These are phyloP conservation scores for Multifurca ochricompacta DNA, from an alignment of 768 basidiomycete genomes.

Conservation along the genomic window DNA sequence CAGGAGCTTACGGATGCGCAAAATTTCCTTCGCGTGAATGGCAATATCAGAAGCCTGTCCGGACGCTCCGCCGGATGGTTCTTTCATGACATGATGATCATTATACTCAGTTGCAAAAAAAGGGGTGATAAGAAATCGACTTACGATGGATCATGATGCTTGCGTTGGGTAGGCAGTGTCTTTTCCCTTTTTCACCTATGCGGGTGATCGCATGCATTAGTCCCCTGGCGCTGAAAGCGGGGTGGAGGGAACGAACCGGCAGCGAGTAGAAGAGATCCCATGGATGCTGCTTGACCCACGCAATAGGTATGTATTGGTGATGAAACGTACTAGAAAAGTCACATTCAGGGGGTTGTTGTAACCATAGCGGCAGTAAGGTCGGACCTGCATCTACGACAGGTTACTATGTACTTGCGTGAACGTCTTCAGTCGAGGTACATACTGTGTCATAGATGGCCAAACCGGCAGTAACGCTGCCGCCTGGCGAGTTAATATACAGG, in stretches of 20 bases:
- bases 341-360: not conserved
- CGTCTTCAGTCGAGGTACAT: constrained; percentile 24
- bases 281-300: constrained; percentile 89
- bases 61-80: constrained; percentile 93
- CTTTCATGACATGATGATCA: constrained; percentile 33
- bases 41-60: constrained; percentile 96
- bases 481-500: constrained; percentile 94
- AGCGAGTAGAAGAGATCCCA: constrained; percentile 90
- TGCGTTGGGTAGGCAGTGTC: constrained; percentile 87
- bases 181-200: constrained; percentile 73
- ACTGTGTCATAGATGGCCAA: constrained; percentile 98
- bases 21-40: constrained; percentile 95
- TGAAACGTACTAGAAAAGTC: constrained; percentile 58
- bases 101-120: not conserved
- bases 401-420: not conserved
- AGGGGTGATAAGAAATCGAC: constrained; percentile 24
- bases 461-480: constrained; percentile 92
- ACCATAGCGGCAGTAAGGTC: constrained; percentile 27
- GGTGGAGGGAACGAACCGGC: constrained; percentile 43
- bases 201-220: constrained; percentile 13
- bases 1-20: constrained; percentile 75
- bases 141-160: constrained; percentile 98
- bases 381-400: constrained; percentile 45
- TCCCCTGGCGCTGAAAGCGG: not conserved
- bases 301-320: constrained; percentile 96